A percentile compares a stretch with the other conserved stretches of the same genome.
phyloP scores from a whole-genome alignment of 495 filamentous ascomycete genomes.

The Delitschia confertaspora region DNA sequence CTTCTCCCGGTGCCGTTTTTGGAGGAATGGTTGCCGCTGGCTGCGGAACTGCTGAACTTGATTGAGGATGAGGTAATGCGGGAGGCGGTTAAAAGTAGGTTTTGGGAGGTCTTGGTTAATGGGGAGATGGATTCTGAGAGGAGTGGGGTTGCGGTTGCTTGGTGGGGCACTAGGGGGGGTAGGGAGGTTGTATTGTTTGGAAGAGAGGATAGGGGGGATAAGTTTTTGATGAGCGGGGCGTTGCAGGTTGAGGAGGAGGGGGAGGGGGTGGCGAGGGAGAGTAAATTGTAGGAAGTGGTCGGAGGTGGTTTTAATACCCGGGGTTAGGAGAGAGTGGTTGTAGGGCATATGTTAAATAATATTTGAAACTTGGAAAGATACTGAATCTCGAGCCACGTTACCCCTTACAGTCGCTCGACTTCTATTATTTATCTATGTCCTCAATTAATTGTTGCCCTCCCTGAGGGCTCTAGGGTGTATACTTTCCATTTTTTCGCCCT shows the following conservation, averaged over 20 bases:
- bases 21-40: slow-evolving; percentile 67
- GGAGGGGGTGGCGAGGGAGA: slow-evolving; percentile 12
- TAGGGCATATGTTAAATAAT: background rate
- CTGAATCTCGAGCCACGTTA: no score
- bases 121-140: slow-evolving; percentile 92
- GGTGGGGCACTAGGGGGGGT: slow-evolving; percentile 73
- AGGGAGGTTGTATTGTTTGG: slow-evolving; percentile 57
- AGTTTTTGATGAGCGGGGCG: slow-evolving; percentile 46
- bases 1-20: slow-evolving; percentile 60
- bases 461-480: no score
- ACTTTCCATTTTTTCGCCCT: no score
- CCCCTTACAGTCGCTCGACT: no score
- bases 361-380: no score
- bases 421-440: no score
- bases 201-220: slow-evolving; percentile 26
- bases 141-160: slow-evolving; percentile 68
- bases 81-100: slow-evolving; percentile 57
- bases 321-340: background rate
- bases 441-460: no score
- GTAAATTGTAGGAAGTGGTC: slow-evolving; percentile 26
- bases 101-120: slow-evolving; percentile 74
- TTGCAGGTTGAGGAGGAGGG: slow-evolving; percentile 26
- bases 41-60: slow-evolving; percentile 56
- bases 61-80: slow-evolving; percentile 55
- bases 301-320: background rate